phyloP scores from a whole-genome alignment of 257 asterid species.

The Jacaranda copaia region DNA sequence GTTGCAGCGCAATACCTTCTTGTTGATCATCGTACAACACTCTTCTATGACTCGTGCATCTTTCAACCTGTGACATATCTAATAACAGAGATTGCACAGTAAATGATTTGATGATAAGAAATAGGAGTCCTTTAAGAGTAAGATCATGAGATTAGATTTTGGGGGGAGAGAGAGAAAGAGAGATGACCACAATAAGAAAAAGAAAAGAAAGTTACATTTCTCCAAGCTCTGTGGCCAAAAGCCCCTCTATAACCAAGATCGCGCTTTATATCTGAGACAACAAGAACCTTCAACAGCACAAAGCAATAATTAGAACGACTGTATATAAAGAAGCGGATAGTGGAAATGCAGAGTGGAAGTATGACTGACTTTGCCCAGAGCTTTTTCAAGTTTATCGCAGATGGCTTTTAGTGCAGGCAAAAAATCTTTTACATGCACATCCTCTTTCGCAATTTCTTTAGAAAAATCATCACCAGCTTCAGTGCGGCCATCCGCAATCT shows the following conservation, averaged over 20 bases:
- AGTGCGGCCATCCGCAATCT: slow-evolving; percentile 53
- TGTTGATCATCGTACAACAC: slow-evolving; percentile 64
- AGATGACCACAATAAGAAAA: slow-evolving; percentile 9
- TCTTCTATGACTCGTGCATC: slow-evolving; percentile 78
- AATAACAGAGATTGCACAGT: slow-evolving; percentile 38
- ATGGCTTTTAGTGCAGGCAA: slow-evolving; percentile 80
- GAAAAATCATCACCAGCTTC: slow-evolving; percentile 52
- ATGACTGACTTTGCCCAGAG: slow-evolving; percentile 79
- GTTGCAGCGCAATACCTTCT: slow-evolving; percentile 60
- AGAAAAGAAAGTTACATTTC: slow-evolving; percentile 57
- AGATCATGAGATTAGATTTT: slow-evolving; percentile 19
- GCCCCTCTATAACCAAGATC: slow-evolving; percentile 80
- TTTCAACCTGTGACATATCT: slow-evolving; percentile 86
- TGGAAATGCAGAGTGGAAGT: slow-evolving; percentile 26
- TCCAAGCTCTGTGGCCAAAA: slow-evolving; percentile 86
- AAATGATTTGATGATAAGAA: slow-evolving; percentile 35
- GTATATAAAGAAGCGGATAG: slow-evolving; percentile 32
- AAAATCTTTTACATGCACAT: slow-evolving; percentile 75
- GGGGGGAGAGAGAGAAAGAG: neutral
- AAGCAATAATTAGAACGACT: slow-evolving; percentile 31
- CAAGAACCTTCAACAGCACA: slow-evolving; percentile 72
- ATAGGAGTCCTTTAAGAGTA: slow-evolving; percentile 15
- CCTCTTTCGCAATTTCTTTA: slow-evolving; percentile 57
- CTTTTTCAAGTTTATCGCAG: slow-evolving; percentile 83
- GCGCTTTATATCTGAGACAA: slow-evolving; percentile 79